These are phyloP conservation scores for Hemileccinum rubropunctum DNA, from an alignment of 768 basidiomycete species.

Conservation along the genomic window DNA sequence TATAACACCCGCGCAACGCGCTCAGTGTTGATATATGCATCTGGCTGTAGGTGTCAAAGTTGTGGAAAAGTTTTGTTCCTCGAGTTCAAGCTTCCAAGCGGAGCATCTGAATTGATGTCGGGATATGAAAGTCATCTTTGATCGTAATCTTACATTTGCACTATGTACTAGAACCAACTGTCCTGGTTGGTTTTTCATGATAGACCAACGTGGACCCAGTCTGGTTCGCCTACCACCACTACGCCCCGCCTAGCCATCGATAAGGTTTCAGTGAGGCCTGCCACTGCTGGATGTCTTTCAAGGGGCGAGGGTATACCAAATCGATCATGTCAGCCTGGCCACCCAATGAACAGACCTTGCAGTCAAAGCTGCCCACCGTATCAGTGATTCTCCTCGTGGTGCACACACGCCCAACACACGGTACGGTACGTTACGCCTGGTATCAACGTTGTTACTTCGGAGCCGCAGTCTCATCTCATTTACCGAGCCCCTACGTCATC, in stretches of 20 bases:
- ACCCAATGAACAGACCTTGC: background rate
- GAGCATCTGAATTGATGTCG: slow-evolving; percentile 10
- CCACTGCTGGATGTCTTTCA: no score
- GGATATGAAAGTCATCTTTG: slow-evolving; percentile 13
- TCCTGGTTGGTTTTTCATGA: no score
- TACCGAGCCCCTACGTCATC: background rate
- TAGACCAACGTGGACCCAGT: no score
- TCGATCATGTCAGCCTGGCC: background rate
- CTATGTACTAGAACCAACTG: no score
- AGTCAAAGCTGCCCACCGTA: no score
- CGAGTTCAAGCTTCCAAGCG: background rate
- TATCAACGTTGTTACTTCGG: slow-evolving; percentile 18
- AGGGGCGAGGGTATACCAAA: no score
- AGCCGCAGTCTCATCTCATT: slow-evolving; percentile 14
- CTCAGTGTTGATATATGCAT: background rate
- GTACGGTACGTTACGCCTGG: slow-evolving; percentile 9
- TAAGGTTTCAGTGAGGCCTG: no score
- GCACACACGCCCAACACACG: slow-evolving; percentile 12
- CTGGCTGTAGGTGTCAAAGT: background rate
- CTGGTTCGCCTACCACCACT: no score
- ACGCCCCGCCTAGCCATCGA: no score
- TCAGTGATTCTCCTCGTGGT: slow-evolving; percentile 17
- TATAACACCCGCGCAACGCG: background rate
- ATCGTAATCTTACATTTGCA: no score
- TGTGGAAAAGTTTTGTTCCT: background rate